Evolutionary conservation across 441 rosid species (phyloP).

Genomic region (Adansonia madagascariensis): DNA sequence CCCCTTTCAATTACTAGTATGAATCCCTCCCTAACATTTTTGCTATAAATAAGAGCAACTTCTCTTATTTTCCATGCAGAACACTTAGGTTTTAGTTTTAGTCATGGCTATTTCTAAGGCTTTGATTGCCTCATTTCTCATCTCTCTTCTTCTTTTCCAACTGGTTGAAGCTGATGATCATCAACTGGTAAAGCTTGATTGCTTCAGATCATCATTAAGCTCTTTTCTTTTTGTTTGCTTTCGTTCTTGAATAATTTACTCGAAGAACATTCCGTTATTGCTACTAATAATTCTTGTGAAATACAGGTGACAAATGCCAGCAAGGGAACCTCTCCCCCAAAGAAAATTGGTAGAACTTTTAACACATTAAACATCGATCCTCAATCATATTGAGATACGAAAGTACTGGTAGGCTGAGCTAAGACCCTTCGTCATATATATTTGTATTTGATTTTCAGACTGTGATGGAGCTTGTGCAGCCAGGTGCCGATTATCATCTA

Average conservation of each 20-base stretch:
- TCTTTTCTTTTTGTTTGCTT: background rate
- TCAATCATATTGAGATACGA: background rate
- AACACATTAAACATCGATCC: background rate
- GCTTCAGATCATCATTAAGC: background rate
- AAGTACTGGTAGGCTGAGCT: background rate
- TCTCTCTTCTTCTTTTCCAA: conserved; percentile 55
- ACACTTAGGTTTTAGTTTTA: background rate
- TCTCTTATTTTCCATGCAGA: background rate
- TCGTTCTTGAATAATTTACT: background rate
- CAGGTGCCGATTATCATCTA: conserved; percentile 56
- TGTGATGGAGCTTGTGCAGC: conserved; percentile 56
- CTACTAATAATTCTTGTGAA: conserved; percentile 11
- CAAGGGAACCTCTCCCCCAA: background rate
- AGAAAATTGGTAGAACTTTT: conserved; percentile 35
- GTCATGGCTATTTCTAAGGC: conserved; percentile 55
- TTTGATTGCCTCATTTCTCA: conserved; percentile 52
- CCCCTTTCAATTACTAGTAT: background rate
- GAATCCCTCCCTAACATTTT: conserved; percentile 4
- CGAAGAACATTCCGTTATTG: background rate
- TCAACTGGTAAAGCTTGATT: conserved; percentile 34
- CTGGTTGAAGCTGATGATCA: conserved; percentile 52
- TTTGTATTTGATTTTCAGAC: conserved; percentile 34
- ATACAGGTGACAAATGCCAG: conserved; percentile 14
- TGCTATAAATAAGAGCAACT: conserved; percentile 33
- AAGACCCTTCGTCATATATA: background rate